Evolutionary conservation across 139 green algal species (phyloP), one percentile per base, ranked within the genome.

Genomic region (Tetradesmus obliquus): DNA sequence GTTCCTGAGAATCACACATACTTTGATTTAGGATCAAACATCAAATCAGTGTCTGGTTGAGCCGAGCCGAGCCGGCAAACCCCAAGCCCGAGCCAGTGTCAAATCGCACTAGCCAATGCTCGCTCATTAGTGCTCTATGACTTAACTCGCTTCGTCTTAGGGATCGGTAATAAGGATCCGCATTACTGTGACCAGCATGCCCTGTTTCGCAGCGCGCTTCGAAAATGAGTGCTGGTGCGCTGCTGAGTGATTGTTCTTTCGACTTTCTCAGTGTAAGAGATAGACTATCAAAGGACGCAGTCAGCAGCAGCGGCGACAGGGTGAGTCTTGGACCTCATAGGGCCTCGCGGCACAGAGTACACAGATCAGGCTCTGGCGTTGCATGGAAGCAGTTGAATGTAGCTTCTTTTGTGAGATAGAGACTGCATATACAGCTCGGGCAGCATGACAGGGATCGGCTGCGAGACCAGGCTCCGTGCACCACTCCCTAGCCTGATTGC

Each of bases 201-300:
- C 66, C 66, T 76, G 66, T 76, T 76, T 76, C 66, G 66, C 66
- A 24, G 66, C 66, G 3, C 17, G 66, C 66, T 76, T 76, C 66
- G 66, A 76, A 76, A 24, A 76, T 76, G 66, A 76, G 66, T 76
- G 66, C 66, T 76, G 66, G 66, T 76, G 66, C 66, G 66, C 66
- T 76, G 66, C 66, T 76, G 66, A 76, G 66, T 76, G 66, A 76
- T 76, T 76, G 66, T 24, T 76, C 66, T 76, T 76, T 76, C 66
- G 66, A 76, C 66, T 76, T 76, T 5, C 66, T 76, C 12, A 24
- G 66, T 76, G 2, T 19, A 24, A 76, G 66, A 76, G 66, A 76
- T 76, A 76, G 66, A 5, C 5, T 76, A 19, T n/a, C 66, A 19
- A 76, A 76, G n/a, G 66, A 76, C 17, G 17, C 66, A 19, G n/a